Evolutionary conservation across 768 basidiomycete genomes (phyloP), one percentile per base, ranked within the genome.

Genomic region (Hirschioporus abietinus): DNA sequence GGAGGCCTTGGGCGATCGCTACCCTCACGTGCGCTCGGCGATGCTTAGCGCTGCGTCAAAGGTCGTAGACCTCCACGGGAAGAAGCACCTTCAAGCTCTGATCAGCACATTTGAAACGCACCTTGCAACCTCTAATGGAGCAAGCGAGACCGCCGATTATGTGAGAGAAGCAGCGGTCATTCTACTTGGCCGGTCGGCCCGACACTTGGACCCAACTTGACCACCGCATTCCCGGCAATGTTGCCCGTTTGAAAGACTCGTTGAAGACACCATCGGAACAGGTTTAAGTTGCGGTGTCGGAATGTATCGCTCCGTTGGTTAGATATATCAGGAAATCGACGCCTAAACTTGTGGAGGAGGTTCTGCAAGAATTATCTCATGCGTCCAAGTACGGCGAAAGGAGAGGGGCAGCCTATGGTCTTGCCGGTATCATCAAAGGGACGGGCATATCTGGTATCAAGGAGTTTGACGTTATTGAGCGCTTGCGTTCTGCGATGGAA

Each of bases 361-460:
- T 99, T 2, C 85, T 95, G 70, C 82, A 86, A 12, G 89, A 94
- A 36, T 82, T 98, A 20, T 87, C 92, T 68, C 82, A 86, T 63
- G 88, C 88, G 5, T 80, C 86, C 8, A 98, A 95, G 75, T 99
- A 99, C 73, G 96, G 93, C 10, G 84, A 86, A 63, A 86, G 97
- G n/a, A 86, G 96, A n/a, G 97, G 97, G 35, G 96, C 96, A 0
- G 96, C 96, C 1, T 99, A 98, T 75, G 97, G 96, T 58, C 78
- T 99, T 23, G 95, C 96, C 1, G 97, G 97, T 27, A 86, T 93
- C 58, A 83, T 98, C 74, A 92, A 91, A 72, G 97, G 97, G n/a
- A 84, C 89, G 0, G 97, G 97, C 0, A 86, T 99, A 30, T 81
- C 86, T 0, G 86, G 88, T 0, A 86, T 99, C 79, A 94, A 95